Evolutionary conservation across 176 grass and related monocot genomes (phyloP).

Genomic region (Leersia perrieri): DNA sequence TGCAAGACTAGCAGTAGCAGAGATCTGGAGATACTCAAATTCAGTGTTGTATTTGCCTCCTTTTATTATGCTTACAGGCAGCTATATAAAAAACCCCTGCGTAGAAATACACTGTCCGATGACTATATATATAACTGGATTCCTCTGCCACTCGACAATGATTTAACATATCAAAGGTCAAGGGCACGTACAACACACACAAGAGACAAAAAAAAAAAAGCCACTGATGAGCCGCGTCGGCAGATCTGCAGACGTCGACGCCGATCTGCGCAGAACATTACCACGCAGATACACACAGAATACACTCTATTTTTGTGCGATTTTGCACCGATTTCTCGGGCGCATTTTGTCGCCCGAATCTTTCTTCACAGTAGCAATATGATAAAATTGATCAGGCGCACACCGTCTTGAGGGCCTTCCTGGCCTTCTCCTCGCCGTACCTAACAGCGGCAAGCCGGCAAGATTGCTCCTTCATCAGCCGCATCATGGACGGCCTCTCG

Average conservation of each 20-base stretch:
- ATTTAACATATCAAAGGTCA: constrained; percentile 32
- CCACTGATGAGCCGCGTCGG: neutral
- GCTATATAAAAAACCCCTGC: neutral
- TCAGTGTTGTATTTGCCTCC: neutral
- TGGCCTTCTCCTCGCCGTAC: constrained; percentile 24
- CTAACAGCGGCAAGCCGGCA: constrained; percentile 62
- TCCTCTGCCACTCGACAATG: constrained; percentile 43
- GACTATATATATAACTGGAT: constrained; percentile 21
- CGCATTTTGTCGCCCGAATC: constrained; percentile 15
- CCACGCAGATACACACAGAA: neutral
- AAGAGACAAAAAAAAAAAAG: neutral
- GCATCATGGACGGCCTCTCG: constrained; percentile 57
- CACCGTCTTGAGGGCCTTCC: constrained; percentile 28
- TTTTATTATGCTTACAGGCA: constrained; percentile 10
- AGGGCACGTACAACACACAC: constrained; percentile 20
- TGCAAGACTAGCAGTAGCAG: neutral
- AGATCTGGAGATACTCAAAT: neutral
- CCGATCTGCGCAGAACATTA: neutral
- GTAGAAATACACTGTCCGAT: constrained; percentile 20
- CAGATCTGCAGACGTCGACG: constrained; percentile 32
- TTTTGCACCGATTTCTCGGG: neutral
- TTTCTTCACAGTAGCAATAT: neutral
- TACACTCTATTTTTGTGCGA: neutral
- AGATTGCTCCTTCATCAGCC: constrained; percentile 77
- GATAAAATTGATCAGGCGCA: constrained; percentile 40